Percentiles rank a stretch among this genome's conserved stretches.
Evolutionary conservation across 768 basidiomycete species (phyloP).

Genomic region (Lentinus tigrinus): DNA sequence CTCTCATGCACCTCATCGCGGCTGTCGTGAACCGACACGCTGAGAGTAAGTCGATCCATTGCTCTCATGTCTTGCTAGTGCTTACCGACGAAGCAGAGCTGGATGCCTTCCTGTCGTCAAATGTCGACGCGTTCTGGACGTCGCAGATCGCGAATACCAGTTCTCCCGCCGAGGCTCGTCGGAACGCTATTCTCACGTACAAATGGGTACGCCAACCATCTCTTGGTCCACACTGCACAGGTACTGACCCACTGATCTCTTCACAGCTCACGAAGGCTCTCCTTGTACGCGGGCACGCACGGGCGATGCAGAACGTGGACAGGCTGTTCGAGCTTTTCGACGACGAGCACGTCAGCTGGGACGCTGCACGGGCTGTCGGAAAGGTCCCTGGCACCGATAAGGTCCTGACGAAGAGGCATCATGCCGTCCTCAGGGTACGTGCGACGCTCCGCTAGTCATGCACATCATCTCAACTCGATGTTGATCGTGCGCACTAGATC

Average conservation of each 20-base stretch:
- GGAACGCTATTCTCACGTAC: conserved; percentile 58
- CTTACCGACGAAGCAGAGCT: conserved; percentile 39
- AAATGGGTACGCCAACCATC: conserved; percentile 50
- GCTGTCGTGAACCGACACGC: conserved; percentile 78
- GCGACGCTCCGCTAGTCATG: background rate
- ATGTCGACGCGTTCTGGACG: conserved; percentile 49
- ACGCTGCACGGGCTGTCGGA: conserved; percentile 77
- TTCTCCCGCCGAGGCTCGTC: conserved; percentile 40
- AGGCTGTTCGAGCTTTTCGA: conserved; percentile 68
- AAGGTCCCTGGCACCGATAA: conserved; percentile 58
- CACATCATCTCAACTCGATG: background rate
- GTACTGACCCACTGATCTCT: background rate
- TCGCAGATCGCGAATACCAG: conserved; percentile 39
- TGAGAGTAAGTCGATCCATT: conserved; percentile 47
- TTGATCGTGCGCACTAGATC: conserved; percentile 43
- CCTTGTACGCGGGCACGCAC: conserved; percentile 68
- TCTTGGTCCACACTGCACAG: background rate
- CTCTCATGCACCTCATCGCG: conserved; percentile 57
- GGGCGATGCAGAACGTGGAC: conserved; percentile 55
- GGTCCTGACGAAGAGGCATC: conserved; percentile 73
- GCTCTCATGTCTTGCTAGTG: background rate
- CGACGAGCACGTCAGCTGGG: conserved; percentile 63
- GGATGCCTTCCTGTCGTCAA: conserved; percentile 41
- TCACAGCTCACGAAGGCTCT: conserved; percentile 76
- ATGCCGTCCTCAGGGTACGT: conserved; percentile 72